Evolutionary conservation across 768 basidiomycete genomes (phyloP).

Genomic region (Naematelia encephala): DNA sequence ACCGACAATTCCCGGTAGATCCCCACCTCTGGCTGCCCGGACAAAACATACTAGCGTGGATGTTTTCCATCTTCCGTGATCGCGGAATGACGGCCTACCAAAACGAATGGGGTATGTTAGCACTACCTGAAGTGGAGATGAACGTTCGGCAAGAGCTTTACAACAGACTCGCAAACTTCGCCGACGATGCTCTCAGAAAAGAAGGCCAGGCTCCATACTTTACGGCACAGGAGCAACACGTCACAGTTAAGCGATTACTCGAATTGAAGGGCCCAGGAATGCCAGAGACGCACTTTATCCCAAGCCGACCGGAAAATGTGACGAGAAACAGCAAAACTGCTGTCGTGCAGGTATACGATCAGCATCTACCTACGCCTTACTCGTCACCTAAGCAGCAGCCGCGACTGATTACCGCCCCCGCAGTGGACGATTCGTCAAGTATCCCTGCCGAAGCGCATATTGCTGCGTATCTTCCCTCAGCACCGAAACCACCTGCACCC

Average conservation of each 20-base stretch:
- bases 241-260: background rate
- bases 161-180: background rate
- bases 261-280: background rate
- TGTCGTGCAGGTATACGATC: background rate
- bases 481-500: background rate
- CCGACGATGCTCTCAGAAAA: background rate
- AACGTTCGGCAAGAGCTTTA: background rate
- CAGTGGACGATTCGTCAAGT: background rate
- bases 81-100: background rate
- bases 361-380: background rate
- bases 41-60: background rate
- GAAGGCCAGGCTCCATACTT: background rate
- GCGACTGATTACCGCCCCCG: background rate
- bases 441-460: background rate
- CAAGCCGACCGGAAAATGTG: background rate
- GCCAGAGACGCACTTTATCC: background rate
- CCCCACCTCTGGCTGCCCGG: background rate
- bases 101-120: background rate
- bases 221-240: background rate
- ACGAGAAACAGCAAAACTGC: background rate
- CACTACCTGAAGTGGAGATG: background rate
- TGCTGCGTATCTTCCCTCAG: background rate
- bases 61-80: background rate
- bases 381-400: background rate
- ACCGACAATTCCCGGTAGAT: background rate